Evolutionary conservation across 345 rosid genomes (phyloP), one percentile per base, ranked within the genome.

Genomic region (Carallia brachiata): DNA sequence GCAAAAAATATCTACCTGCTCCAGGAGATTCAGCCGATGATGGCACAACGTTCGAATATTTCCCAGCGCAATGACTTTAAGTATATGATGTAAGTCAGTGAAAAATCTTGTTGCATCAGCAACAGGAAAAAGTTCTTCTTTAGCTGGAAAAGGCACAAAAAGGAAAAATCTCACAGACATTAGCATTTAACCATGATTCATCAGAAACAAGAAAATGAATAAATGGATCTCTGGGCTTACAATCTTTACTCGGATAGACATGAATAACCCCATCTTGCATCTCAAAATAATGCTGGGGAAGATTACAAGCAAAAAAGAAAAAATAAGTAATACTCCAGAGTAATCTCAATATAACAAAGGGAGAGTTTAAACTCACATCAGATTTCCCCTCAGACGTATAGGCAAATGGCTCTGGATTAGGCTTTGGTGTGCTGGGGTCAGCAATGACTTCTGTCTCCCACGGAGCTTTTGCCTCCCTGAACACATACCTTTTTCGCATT

Each of bases 401-500:
- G 63, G 79, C 84, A 82, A 96, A 96, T 23, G 98, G 99, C 52
- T 86, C 95, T 27, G 79, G 85, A 76, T 96, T 96, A 69, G 93
- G 94, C 88, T 92, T 96, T 15, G 99, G 99, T 2, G 99, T 96
- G 68, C 98, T 88, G 17, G 99, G 99, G 69, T 96, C 99, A 62
- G 87, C 88, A 76, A 96, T 90, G 65, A 87, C 83, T 88, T 96
- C 98, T 77, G 85, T 96, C 63, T 85, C 98, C 99, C 98, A 96
- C 27, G 99, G 97, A 61, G 96, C 96, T 76, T 87, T 78, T 36
- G 96, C 87, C 77, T 96, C 98, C 70, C 72, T 88, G 78, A 84
- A 96, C 37, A 92, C 68, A 73, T 96, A 96, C 66, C 84, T 87
- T 70, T 86, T 90, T 70, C 99, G 76, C 85, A 92, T 61, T 76